A percentile compares a stretch with the other conserved stretches of the same genome.
These are phyloP conservation scores for Yamadazyma insecticola DNA, from an alignment of 805 yeast genomes.

Conservation along the genomic window DNA sequence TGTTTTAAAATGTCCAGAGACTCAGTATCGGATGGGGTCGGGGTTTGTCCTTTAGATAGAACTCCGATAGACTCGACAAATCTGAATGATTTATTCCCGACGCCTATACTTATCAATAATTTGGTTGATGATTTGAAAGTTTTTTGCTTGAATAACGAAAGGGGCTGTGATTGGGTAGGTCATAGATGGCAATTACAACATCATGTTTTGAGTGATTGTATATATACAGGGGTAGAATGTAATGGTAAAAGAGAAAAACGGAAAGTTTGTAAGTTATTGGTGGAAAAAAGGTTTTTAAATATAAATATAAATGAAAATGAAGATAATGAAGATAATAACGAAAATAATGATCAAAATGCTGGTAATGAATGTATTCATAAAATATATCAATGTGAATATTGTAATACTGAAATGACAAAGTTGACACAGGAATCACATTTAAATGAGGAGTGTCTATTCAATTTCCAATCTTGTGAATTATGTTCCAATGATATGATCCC, in stretches of 20 bases:
- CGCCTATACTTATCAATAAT: conserved; percentile 57
- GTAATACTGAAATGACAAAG: conserved; percentile 24
- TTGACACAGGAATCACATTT: conserved; percentile 32
- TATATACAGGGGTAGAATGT: conserved; percentile 32
- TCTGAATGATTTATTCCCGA: conserved; percentile 31
- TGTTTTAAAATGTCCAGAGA: conserved; percentile 33
- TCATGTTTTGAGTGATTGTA: conserved; percentile 40
- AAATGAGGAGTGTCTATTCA: conserved; percentile 33
- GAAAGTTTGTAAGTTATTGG: conserved; percentile 8
- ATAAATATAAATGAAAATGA: conserved; percentile 10
- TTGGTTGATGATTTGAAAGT: conserved; percentile 59
- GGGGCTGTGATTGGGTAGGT: conserved; percentile 58
- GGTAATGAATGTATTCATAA: conserved; percentile 36
- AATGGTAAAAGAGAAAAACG: conserved; percentile 16
- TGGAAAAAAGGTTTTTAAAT: conserved; percentile 13
- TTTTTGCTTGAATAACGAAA: conserved; percentile 43
- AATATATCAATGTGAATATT: conserved; percentile 30
- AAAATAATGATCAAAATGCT: conserved; percentile 3
- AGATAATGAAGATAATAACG: conserved; percentile 3
- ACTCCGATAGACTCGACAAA: conserved; percentile 36
- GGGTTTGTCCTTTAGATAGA: conserved; percentile 58
- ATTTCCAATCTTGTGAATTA: conserved; percentile 38
- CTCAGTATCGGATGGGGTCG: conserved; percentile 13
- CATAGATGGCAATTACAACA: conserved; percentile 54
- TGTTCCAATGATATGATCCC: conserved; percentile 41